Evolutionary conservation across 2,329 filamentous ascomycete genomes (phyloP), one percentile per base, ranked within the genome.

Genomic region (Colletotrichum karsti): DNA sequence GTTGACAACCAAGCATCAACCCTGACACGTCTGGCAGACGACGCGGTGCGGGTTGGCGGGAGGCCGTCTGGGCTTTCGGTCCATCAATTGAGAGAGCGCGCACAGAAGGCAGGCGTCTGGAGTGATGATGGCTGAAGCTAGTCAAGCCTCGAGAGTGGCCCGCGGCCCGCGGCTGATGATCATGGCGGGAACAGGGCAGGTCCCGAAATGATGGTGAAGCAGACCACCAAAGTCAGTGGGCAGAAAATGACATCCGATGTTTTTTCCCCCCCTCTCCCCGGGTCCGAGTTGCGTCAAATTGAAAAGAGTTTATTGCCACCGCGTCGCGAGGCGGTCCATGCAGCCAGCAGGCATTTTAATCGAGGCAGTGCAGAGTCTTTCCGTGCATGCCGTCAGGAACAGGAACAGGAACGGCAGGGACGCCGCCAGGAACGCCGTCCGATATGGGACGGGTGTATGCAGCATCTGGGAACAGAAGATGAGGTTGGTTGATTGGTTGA

Each of bases 121-220:
- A 26, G n/a, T 44, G 42, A 41, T 39, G 64, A 58, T 55, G 46
- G 44, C 30, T 46, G 37, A 60, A 6, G 48, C 60, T 67, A 67
- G 48, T n/a, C 53, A 67, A 64, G 60, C 64, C 64, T 67, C 46
- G 30, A 28, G 24, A 64, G 51, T 67, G 64, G 44, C 60, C 64
- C 44, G 60, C 60, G 64, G 60, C 35, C 64, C 64, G 60, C 53
- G 60, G 37, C 64, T 67, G 64, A 64, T 54, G 60, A 67, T 67
- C 64, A 67, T 67, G 64, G 61, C 37, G 53, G 51, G 51, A 60
- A 67, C 44, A 67, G 53, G 64, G 53, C 60, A 46, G 35, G 22
- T 24, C 48, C 42, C 46, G 44, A 53, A 58, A 53, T 67, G 37
- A 67, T 67, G 64, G 64, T 67, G 64, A 67, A 64, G 64, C 64